phyloP scores from a whole-genome alignment of 192 early-diverging fungal species.

The Entomortierella beljakovae region DNA sequence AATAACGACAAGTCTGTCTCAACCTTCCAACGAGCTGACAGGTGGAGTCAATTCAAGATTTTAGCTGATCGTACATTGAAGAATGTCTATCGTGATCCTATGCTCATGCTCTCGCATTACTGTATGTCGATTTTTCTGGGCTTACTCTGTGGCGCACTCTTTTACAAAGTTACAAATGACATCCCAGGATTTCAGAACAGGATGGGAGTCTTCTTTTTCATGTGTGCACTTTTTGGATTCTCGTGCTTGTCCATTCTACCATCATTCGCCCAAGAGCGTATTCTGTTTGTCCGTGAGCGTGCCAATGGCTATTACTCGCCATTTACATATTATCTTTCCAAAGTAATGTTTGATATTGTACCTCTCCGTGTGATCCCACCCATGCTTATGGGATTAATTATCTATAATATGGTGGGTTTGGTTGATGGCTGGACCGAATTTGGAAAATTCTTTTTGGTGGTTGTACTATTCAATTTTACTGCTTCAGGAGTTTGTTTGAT shows the following conservation, averaged over 20 bases:
- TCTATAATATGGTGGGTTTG: constrained; percentile 86
- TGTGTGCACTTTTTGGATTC: constrained; percentile 80
- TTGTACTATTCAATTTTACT: constrained; percentile 88
- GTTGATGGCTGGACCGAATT: constrained; percentile 64
- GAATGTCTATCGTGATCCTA: constrained; percentile 70
- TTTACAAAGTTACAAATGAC: constrained; percentile 68
- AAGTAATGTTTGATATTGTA: constrained; percentile 78
- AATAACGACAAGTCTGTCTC: constrained; percentile 33
- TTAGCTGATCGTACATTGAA: constrained; percentile 81
- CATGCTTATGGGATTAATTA: constrained; percentile 79
- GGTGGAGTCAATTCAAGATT: constrained; percentile 77
- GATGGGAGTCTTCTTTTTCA: constrained; percentile 78
- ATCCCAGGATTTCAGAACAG: constrained; percentile 82
- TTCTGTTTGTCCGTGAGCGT: constrained; percentile 76
- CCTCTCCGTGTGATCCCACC: constrained; percentile 85
- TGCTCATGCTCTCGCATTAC: constrained; percentile 36
- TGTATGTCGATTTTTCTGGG: constrained; percentile 44
- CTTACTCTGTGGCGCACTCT: constrained; percentile 65
- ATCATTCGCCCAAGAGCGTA: constrained; percentile 69
- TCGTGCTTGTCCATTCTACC: constrained; percentile 71
- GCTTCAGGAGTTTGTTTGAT: constrained; percentile 80
- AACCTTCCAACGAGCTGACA: constrained; percentile 64
- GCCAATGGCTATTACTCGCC: constrained; percentile 79
- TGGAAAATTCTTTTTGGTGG: constrained; percentile 78
- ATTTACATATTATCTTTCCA: constrained; percentile 69